These are phyloP conservation scores for Trebouxia sp. DNA, from an alignment of 139 green algal genomes.

Conservation along the genomic window DNA sequence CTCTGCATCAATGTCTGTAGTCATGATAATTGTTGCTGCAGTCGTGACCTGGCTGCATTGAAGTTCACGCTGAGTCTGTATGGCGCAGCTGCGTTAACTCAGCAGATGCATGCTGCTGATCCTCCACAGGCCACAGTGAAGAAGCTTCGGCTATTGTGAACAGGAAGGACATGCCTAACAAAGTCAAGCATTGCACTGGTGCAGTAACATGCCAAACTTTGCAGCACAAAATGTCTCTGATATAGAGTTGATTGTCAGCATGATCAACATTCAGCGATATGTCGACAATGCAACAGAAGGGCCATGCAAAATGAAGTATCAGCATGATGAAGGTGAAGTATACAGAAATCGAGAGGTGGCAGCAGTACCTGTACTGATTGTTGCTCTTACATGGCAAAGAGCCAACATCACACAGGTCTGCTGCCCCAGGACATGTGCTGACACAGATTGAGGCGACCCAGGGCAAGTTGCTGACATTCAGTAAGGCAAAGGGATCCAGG, in stretches of 20 bases:
- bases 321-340: background rate
- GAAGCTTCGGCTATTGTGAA: too few species aligned
- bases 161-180: too few species aligned
- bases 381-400: constrained; percentile 46
- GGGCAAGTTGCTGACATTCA: constrained; percentile 47
- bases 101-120: too few species aligned
- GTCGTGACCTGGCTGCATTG: too few species aligned
- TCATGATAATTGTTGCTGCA: too few species aligned
- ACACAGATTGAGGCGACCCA: constrained; percentile 65
- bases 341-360: background rate
- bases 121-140: too few species aligned
- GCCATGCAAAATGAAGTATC: constrained; percentile 49
- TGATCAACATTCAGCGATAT: constrained; percentile 49
- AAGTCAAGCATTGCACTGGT: too few species aligned
- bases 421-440: constrained; percentile 46
- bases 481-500: constrained; percentile 64
- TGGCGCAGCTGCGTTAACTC: too few species aligned
- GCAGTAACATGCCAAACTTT: too few species aligned
- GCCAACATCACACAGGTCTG: constrained; percentile 38
- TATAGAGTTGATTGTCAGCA: background rate
- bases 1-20: too few species aligned
- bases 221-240: constrained; percentile 47
- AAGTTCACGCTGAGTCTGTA: too few species aligned
- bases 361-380: constrained; percentile 42
- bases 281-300: constrained; percentile 60